phyloP scores from a whole-genome alignment of 768 basidiomycete species.

The Hydnomerulius pinastri region DNA sequence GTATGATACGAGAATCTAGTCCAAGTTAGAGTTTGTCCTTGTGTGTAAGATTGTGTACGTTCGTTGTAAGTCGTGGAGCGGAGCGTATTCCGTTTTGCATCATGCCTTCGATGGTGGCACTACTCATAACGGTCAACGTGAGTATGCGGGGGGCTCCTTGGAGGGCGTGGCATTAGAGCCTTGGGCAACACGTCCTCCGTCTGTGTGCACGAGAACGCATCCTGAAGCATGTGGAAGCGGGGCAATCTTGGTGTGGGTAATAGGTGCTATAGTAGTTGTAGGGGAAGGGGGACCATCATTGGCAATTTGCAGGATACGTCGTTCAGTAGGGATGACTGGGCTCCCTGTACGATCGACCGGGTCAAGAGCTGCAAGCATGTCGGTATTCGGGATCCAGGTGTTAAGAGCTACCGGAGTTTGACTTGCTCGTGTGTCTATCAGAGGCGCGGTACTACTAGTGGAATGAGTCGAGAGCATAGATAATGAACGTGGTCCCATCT shows the following conservation, averaged over 20 bases:
- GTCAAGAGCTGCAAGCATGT: conserved; percentile 19
- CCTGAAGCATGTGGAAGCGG: conserved; percentile 1
- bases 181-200: conserved; percentile 22
- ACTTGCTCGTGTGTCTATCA: conserved; percentile 2
- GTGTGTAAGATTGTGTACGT: conserved; percentile 9
- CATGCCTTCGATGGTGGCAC: neutral
- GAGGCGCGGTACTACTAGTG: conserved; percentile 8
- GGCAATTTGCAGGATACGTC: conserved; percentile 28
- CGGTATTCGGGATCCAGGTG: conserved; percentile 21
- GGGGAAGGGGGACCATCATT: conserved; percentile 27
- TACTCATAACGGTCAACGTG: conserved; percentile 13
- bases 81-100: conserved; percentile 4
- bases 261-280: conserved; percentile 5
- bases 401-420: conserved; percentile 1
- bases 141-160: conserved; percentile 26
- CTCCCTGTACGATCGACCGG: conserved; percentile 21
- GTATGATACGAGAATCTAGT: conserved; percentile 8
- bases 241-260: neutral
- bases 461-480: conserved; percentile 21
- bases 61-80: conserved; percentile 15
- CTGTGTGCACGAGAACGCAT: conserved; percentile 26
- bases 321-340: conserved; percentile 20
- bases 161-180: neutral
- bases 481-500: conserved; percentile 18
- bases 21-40: conserved; percentile 14